Conservation (phyloP, 2,329 filamentous ascomycete species). For the Fusarium penzigii region DNA sequence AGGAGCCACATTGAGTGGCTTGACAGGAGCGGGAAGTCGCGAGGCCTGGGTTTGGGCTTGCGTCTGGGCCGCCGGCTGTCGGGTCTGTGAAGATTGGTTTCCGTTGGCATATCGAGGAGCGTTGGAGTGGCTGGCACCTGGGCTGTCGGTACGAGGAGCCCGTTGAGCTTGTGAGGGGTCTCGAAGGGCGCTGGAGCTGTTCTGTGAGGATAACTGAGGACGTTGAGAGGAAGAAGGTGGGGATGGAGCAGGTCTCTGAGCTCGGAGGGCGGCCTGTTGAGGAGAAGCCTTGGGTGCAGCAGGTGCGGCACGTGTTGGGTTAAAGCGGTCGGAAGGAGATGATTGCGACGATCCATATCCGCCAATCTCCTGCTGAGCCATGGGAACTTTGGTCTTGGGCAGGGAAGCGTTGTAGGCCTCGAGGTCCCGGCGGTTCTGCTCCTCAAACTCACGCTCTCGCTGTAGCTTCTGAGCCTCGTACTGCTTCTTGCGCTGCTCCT, state of each 20-base stretch:
- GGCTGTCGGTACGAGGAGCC: constrained; percentile 49
- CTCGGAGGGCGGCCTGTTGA: constrained; percentile 59
- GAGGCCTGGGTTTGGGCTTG: constrained; percentile 51
- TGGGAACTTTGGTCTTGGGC: constrained; percentile 75
- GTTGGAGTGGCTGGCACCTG: constrained; percentile 45
- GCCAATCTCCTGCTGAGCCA: constrained; percentile 89
- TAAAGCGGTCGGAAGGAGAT: constrained; percentile 69
- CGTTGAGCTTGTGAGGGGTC: constrained; percentile 43
- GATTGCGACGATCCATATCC: constrained; percentile 41
- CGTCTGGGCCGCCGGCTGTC: constrained; percentile 38
- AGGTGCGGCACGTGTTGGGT: constrained; percentile 83
- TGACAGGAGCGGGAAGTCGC: constrained; percentile 63
- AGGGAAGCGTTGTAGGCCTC: constrained; percentile 89
- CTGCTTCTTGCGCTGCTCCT: constrained; percentile 64
- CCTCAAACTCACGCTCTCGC: constrained; percentile 54
- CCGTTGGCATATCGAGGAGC: constrained; percentile 61
- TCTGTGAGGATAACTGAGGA: constrained; percentile 51
- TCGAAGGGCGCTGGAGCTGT: constrained; percentile 48
- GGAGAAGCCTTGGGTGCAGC: constrained; percentile 65
- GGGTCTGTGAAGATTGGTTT: constrained; percentile 52
- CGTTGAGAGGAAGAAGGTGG: constrained; percentile 48
- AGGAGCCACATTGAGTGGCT: constrained; percentile 75
- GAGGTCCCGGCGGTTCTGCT: constrained; percentile 72
- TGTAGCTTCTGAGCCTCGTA: constrained; percentile 56
- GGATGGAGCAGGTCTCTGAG: constrained; percentile 83